A percentile compares a stretch with the other conserved stretches of the same genome.
Conservation (phyloP, 2,329 filamentous ascomycete species). For the Fusarium cyanostomum region DNA sequence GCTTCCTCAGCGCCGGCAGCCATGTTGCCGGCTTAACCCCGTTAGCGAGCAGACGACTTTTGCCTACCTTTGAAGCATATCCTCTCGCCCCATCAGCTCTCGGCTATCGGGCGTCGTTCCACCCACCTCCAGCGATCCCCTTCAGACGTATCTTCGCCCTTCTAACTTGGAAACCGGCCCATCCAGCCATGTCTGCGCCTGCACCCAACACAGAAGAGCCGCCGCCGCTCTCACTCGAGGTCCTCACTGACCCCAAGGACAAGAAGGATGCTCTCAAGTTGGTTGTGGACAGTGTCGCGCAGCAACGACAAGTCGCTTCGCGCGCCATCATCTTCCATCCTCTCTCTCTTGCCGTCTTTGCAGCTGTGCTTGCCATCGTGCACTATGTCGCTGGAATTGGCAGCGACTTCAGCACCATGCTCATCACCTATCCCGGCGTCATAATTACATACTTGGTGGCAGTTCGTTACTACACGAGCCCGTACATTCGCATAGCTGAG, state of each 20-base stretch:
- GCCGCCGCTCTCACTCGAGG: slow-evolving; percentile 69
- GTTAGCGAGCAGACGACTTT: slow-evolving; percentile 3
- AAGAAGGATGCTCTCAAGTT: slow-evolving; percentile 75
- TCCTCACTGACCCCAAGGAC: slow-evolving; percentile 63
- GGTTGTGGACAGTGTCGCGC: slow-evolving; percentile 81
- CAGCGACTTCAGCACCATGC: slow-evolving; percentile 63
- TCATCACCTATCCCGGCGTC: slow-evolving; percentile 66
- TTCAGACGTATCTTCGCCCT: not conserved
- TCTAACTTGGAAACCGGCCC: not conserved
- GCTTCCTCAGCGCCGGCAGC: not conserved
- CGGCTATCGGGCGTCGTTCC: not conserved
- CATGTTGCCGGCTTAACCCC: slow-evolving; percentile 26
- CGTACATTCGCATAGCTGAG: slow-evolving; percentile 73
- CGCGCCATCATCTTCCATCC: slow-evolving; percentile 72
- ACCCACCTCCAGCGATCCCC: not conserved
- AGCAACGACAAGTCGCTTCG: slow-evolving; percentile 78
- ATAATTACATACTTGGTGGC: slow-evolving; percentile 70
- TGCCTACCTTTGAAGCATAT: not conserved
- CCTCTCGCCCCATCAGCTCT: not conserved
- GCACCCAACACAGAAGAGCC: slow-evolving; percentile 47
- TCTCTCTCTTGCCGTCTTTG: slow-evolving; percentile 57
- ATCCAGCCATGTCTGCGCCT: slow-evolving; percentile 12
- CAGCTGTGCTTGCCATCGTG: slow-evolving; percentile 51
- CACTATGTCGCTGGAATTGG: slow-evolving; percentile 52
- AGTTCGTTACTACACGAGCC: slow-evolving; percentile 67